Evolutionary conservation across 2,329 filamentous ascomycete species (phyloP), one percentile per base, ranked within the genome.

Genomic region (Fusarium citri): DNA sequence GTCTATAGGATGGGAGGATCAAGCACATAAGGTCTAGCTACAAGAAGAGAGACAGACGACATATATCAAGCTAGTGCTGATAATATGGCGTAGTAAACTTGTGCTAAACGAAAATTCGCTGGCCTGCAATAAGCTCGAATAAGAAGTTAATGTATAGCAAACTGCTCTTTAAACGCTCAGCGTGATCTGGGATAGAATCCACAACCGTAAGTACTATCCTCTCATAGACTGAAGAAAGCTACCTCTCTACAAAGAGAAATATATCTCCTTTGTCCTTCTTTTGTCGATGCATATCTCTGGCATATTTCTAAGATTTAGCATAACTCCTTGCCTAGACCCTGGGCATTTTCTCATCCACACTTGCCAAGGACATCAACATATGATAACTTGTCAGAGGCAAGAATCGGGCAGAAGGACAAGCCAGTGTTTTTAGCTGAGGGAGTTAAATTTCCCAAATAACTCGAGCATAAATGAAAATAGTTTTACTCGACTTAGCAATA

Each of bases 201-300:
- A 55, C 30, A 45, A 76, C 61, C 0, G n/a, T 25, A 8, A 42
- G 66, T 12, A 11, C 2, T 26, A 25, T 28, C 18, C 11, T 56
- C 15, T 20, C 46, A 23, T 26, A 20, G 8, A 31, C 62, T 14
- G 12, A 15, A 25, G 55, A 64, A 16, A 80, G 55, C 23, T 69
- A 55, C 9, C 10, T 30, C 8, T 70, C n/a, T 1, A 82, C 76
- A 47, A 69, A 81, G 0, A 58, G 63, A 1, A 55, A 25, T 41
- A 81, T 79, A 28, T 82, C 79, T 2, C 25, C 1, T 4, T 18
- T 6, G 40, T 82, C 81, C 28, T 28, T 23, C 78, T 73, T 0
- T 65, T 6, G 8, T 81, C 81, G 0, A 76, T 23, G 14, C 54
- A 72, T 28, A 82, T 77, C 59, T 75, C 62, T 18, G 72, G 62